Percentiles rank a stretch among this genome's conserved stretches.
Evolutionary conservation across 495 filamentous ascomycete species (phyloP).

Genomic region (Trichocladium uniseriatum): DNA sequence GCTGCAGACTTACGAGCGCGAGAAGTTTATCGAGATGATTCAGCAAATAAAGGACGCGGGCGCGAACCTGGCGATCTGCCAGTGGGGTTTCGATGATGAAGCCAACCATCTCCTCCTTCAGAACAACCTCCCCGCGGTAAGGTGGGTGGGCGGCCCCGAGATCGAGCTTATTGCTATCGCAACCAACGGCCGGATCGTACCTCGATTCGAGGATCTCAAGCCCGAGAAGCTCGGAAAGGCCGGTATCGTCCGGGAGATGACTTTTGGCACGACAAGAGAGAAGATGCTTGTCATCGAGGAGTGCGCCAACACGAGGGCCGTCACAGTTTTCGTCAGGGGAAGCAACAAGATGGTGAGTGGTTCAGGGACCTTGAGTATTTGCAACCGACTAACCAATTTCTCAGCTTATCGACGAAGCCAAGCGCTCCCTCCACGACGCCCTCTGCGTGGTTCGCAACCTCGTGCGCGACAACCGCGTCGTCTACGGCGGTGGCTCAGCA

Average conservation of each 20-base stretch:
- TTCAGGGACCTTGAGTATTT: constrained; percentile 7
- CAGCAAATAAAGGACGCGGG: constrained; percentile 94
- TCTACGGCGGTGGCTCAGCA: constrained; percentile 96
- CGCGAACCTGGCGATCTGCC: constrained; percentile 95
- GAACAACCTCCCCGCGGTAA: constrained; percentile 89
- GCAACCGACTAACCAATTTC: background rate
- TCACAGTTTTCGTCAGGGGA: constrained; percentile 90
- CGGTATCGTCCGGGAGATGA: constrained; percentile 87
- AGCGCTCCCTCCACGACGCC: constrained; percentile 93
- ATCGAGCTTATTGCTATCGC: constrained; percentile 98
- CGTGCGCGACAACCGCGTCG: constrained; percentile 89
- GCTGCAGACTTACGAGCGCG: constrained; percentile 85
- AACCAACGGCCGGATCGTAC: constrained; percentile 94
- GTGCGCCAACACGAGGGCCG: constrained; percentile 93
- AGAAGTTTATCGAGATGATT: constrained; percentile 98
- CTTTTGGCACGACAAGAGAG: constrained; percentile 92
- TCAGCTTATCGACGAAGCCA: constrained; percentile 97
- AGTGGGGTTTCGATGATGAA: constrained; percentile 99
- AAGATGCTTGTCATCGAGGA: constrained; percentile 99
- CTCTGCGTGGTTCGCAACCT: constrained; percentile 97
- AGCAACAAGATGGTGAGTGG: constrained; percentile 98
- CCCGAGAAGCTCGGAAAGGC: constrained; percentile 83
- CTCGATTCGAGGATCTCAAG: constrained; percentile 89
- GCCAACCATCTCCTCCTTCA: constrained; percentile 94
- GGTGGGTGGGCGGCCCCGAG: constrained; percentile 97